Evolutionary conservation across 371 early-diverging fungal genomes (phyloP).

Genomic region (Circinella umbellata): DNA sequence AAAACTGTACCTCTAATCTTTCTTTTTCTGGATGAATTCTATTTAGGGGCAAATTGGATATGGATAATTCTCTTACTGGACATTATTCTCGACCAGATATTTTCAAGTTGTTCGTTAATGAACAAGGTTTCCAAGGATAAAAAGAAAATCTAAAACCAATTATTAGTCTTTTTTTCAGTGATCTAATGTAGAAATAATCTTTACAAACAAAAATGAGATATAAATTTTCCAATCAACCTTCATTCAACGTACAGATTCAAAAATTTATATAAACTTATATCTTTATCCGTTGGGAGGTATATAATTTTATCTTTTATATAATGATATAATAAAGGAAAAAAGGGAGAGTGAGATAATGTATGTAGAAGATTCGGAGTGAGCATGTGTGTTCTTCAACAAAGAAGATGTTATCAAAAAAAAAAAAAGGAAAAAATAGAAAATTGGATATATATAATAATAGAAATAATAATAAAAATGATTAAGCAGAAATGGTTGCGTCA

Average conservation of each 20-base stretch:
- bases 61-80: constrained; percentile 21
- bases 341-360: background rate
- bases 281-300: background rate
- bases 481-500: constrained; percentile 17
- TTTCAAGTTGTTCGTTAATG: constrained; percentile 23
- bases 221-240: background rate
- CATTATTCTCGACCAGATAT: constrained; percentile 31
- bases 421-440: background rate
- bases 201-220: no score
- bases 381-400: background rate
- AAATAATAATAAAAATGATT: background rate
- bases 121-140: background rate
- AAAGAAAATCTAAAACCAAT: no score
- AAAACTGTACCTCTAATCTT: no score
- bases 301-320: constrained; percentile 2
- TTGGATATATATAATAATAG: background rate
- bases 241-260: background rate
- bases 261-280: background rate
- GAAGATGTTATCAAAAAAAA: background rate
- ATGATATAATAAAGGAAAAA: background rate
- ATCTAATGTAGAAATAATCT: no score
- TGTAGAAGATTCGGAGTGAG: background rate
- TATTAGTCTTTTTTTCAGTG: no score
- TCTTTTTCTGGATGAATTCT: background rate
- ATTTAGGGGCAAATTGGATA: constrained; percentile 21